Conservation (phyloP, 2,329 filamentous ascomycete genomes). For the Gaeumannomyces sp. region DNA sequence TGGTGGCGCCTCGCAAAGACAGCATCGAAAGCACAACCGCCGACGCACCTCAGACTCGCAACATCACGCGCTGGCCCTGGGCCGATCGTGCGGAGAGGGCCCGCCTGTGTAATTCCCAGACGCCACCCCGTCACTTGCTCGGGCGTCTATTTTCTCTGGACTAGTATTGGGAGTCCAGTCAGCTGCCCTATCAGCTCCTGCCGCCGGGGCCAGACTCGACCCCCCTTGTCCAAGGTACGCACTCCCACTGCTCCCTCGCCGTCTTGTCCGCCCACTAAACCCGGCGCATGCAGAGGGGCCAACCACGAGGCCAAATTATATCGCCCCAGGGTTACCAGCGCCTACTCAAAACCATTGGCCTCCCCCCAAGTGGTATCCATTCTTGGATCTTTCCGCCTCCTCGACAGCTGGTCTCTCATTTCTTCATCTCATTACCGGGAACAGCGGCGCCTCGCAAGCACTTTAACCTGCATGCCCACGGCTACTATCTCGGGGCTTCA, state of each 20-base stretch:
- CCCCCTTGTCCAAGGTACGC: conserved; percentile 34
- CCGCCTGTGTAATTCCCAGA: conserved; percentile 15
- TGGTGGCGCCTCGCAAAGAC: background rate
- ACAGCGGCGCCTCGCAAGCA: background rate
- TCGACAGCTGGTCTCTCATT: conserved; percentile 50
- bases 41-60: conserved; percentile 4
- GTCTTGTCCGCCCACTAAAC: conserved; percentile 31
- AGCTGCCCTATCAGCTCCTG: conserved; percentile 38
- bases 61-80: conserved; percentile 10
- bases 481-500: conserved; percentile 8
- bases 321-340: conserved; percentile 27
- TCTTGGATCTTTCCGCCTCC: conserved; percentile 28
- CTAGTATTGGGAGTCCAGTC: conserved; percentile 17
- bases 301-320: conserved; percentile 26
- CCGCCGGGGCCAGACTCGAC: conserved; percentile 22
- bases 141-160: conserved; percentile 40
- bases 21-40: background rate
- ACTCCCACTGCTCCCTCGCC: conserved; percentile 30
- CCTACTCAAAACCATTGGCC: conserved; percentile 45
- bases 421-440: conserved; percentile 24
- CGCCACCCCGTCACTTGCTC: conserved; percentile 29
- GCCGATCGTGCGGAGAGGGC: conserved; percentile 7
- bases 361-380: conserved; percentile 30
- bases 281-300: conserved; percentile 29
- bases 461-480: background rate